phyloP scores from a whole-genome alignment of 2,329 filamentous ascomycete species.

The Penicillium capsulatum region DNA sequence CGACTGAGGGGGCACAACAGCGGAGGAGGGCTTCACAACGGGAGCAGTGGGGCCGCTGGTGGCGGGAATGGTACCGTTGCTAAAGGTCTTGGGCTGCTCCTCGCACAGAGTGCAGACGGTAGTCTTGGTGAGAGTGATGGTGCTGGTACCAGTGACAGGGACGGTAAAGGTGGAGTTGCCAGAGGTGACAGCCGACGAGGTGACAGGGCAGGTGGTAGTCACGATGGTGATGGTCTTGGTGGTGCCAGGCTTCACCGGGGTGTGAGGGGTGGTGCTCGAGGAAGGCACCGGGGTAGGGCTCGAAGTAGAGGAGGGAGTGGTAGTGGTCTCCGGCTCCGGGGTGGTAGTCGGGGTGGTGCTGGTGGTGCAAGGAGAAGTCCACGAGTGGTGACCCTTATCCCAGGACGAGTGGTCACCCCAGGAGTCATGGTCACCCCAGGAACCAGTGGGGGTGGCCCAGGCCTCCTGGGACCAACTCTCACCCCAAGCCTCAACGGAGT shows the following conservation, averaged over 20 bases:
- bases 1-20: conserved; percentile 2
- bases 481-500: conserved; percentile 7
- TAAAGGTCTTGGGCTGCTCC: conserved; percentile 16
- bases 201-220: conserved; percentile 35
- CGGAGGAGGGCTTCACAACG: conserved; percentile 2
- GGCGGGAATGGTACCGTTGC: conserved; percentile 11
- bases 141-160: conserved; percentile 32
- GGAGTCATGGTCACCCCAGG: too few species aligned
- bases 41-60: conserved; percentile 11
- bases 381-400: too few species aligned
- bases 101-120: conserved; percentile 23
- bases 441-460: conserved; percentile 1
- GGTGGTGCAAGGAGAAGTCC: conserved; percentile 4
- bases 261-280: conserved; percentile 11
- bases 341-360: conserved; percentile 8
- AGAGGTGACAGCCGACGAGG: conserved; percentile 27
- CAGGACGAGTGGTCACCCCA: conserved; percentile 2
- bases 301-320: conserved; percentile 8
- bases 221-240: conserved; percentile 33
- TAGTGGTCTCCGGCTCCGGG: conserved; percentile 4
- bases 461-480: conserved; percentile 12
- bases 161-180: conserved; percentile 27
- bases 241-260: conserved; percentile 14
- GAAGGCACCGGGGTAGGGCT: conserved; percentile 5
- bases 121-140: conserved; percentile 29